Evolutionary conservation across 139 green algal genomes (phyloP), one percentile per base, ranked within the genome.

Genomic region (Chlamydomonas applanata): DNA sequence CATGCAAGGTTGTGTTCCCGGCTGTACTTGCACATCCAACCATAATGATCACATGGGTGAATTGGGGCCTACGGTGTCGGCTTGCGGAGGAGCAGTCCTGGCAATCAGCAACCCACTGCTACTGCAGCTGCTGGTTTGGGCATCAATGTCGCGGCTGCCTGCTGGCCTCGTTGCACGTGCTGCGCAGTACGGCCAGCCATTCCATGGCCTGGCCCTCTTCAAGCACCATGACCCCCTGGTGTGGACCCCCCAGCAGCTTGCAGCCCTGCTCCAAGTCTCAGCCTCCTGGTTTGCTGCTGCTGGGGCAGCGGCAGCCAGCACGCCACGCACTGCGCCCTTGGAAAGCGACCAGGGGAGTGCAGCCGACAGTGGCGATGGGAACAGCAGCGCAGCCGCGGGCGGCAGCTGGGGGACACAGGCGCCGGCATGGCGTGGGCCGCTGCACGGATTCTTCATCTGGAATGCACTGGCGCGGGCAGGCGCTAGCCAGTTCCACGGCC

Each of bases 141-240:
- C n/a, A n/a, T n/a, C n/a, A n/a, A n/a, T n/a, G n/a, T n/a, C n/a
- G n/a, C n/a, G n/a, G n/a, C n/a, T n/a, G n/a, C n/a, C n/a, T n/a
- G n/a, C n/a, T n/a, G n/a, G n/a, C n/a, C n/a, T n/a, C 11, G 40
- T 90, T 19, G 89, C 89, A 69, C 90, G 90, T 5, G 9, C 9
- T 14, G 9, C 35, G 65, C 67, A 73, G 61, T 95, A 91, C 60
- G 85, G 74, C 53, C 71, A 85, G 61, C 91, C 91, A 17, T 87
- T 62, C 3, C 92, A 97, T 69, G 91, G 91, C 14, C 53, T 97
- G 14, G 78, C 94, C 7, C 68, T 95, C 11, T 90, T 95, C 77
- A 93, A 94, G 83, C 88, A 93, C 54, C 92, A 97, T 62, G 76
- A 97, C 65, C 92, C 92, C 0, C 82, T 97, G 25, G 20, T 65